A percentile compares a stretch with the other conserved stretches of the same genome.
Evolutionary conservation across 306 rosid species (phyloP).

Genomic region (Fagus sylvatica): DNA sequence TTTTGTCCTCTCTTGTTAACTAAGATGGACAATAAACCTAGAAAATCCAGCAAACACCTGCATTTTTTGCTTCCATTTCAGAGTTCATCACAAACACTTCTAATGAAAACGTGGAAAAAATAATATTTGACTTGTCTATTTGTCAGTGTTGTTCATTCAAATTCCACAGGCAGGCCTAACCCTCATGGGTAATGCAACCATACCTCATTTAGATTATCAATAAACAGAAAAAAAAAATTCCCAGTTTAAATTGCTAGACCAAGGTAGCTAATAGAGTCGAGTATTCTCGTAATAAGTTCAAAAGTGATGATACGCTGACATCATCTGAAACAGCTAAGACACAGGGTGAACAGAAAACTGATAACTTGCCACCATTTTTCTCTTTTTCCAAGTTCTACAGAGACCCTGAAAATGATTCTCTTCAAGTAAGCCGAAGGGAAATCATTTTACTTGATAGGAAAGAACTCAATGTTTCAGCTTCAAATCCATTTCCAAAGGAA

Average conservation of each 20-base stretch:
- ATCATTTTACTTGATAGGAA: slow-evolving; percentile 9
- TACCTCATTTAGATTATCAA: not conserved
- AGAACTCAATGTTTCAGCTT: slow-evolving; percentile 51
- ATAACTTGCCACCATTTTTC: not conserved
- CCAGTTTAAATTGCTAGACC: slow-evolving; percentile 20
- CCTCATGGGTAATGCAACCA: not conserved
- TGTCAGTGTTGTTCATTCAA: not conserved
- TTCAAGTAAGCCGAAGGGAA: not conserved
- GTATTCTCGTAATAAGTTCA: slow-evolving; percentile 10
- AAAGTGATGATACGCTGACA: slow-evolving; percentile 20
- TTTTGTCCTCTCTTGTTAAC: not conserved
- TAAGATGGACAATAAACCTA: not conserved
- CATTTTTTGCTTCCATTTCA: not conserved
- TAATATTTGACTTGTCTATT: too few relatives aligned
- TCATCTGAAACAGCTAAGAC: slow-evolving; percentile 19
- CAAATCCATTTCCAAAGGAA: slow-evolving; percentile 50
- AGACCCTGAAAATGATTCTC: slow-evolving; percentile 14
- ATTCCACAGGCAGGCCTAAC: not conserved
- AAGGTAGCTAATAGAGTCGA: slow-evolving; percentile 6
- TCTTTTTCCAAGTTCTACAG: not conserved
- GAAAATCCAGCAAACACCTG: not conserved
- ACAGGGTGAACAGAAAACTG: not conserved
- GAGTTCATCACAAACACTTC: not conserved
- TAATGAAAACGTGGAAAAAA: not conserved
- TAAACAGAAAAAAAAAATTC: not conserved